phyloP scores from a whole-genome alignment of 257 asterid species.

The Paulownia fortunei region DNA sequence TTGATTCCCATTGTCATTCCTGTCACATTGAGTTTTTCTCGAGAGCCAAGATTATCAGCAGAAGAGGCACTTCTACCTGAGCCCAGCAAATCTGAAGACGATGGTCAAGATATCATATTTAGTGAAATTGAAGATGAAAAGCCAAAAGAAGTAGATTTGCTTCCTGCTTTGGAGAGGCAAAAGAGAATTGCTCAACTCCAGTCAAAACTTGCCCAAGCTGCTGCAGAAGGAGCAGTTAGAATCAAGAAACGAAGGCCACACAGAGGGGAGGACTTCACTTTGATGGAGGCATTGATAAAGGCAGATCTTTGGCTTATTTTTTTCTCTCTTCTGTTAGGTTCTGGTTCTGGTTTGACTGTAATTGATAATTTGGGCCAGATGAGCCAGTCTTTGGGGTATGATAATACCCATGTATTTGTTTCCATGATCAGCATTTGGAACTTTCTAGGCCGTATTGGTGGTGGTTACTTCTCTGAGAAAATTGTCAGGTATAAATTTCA shows the following conservation, averaged over 20 bases:
- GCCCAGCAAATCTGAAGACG: conserved; percentile 35
- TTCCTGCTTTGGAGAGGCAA: conserved; percentile 55
- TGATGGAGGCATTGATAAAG: conserved; percentile 60
- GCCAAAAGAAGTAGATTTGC: conserved; percentile 57
- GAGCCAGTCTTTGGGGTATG: conserved; percentile 65
- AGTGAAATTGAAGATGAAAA: conserved; percentile 67
- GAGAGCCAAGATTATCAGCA: conserved; percentile 31
- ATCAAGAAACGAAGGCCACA: conserved; percentile 59
- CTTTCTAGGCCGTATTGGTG: conserved; percentile 70
- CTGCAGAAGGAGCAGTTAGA: conserved; percentile 76
- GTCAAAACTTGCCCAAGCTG: conserved; percentile 61
- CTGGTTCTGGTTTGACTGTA: conserved; percentile 71
- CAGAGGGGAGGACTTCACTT: conserved; percentile 69
- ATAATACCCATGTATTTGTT: conserved; percentile 56
- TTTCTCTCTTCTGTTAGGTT: conserved; percentile 63
- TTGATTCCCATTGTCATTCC: conserved; percentile 55
- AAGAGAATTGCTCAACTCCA: conserved; percentile 62
- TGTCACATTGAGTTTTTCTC: conserved; percentile 36
- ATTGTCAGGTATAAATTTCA: conserved; percentile 51
- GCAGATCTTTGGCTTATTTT: conserved; percentile 72
- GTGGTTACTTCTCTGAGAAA: conserved; percentile 71
- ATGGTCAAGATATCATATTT: conserved; percentile 48
- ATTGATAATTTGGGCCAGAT: conserved; percentile 73
- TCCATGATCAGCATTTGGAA: conserved; percentile 73
- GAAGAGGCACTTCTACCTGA: conserved; percentile 54